Evolutionary conservation across 2,329 filamentous ascomycete genomes (phyloP).

Genomic region (Cladosporium sp.): DNA sequence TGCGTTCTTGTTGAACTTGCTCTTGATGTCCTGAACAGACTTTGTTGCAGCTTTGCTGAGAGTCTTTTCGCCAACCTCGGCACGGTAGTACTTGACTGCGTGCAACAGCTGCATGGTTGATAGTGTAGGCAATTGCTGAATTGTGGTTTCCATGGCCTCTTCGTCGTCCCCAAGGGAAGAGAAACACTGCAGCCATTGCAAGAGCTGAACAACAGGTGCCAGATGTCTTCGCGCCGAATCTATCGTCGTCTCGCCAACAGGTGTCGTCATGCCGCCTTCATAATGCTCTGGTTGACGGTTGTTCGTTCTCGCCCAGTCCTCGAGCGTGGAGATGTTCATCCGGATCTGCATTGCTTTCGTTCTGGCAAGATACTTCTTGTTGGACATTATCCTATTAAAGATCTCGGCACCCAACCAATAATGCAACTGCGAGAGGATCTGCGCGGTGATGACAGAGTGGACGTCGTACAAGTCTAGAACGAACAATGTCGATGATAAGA

Average conservation of each 20-base stretch:
- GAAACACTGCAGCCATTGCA: constrained; percentile 98
- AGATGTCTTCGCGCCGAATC: constrained; percentile 83
- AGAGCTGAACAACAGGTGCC: constrained; percentile 83
- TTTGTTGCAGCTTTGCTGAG: constrained; percentile 85
- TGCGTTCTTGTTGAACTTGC: constrained; percentile 38
- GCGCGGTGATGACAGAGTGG: constrained; percentile 90
- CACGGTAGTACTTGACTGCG: constrained; percentile 86
- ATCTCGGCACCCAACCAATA: constrained; percentile 97
- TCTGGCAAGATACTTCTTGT: constrained; percentile 86
- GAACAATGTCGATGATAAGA: constrained; percentile 93
- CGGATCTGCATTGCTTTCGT: constrained; percentile 99
- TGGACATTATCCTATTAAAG: constrained; percentile 97
- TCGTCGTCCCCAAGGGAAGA: constrained; percentile 89
- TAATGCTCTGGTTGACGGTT: constrained; percentile 95
- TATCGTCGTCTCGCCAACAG: constrained; percentile 81
- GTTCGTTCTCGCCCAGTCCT: constrained; percentile 94
- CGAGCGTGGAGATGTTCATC: constrained; percentile 94
- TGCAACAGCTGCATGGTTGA: constrained; percentile 88
- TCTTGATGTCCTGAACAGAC: constrained; percentile 78
- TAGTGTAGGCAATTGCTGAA: constrained; percentile 83
- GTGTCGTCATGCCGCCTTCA: constrained; percentile 83
- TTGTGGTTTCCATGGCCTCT: constrained; percentile 81
- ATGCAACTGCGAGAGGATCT: constrained; percentile 86
- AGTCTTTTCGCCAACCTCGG: constrained; percentile 92
- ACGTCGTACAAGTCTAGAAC: constrained; percentile 98